Evolutionary conservation across 352 stramenopile species (phyloP).

Genomic region (Phytophthora ramorum): DNA sequence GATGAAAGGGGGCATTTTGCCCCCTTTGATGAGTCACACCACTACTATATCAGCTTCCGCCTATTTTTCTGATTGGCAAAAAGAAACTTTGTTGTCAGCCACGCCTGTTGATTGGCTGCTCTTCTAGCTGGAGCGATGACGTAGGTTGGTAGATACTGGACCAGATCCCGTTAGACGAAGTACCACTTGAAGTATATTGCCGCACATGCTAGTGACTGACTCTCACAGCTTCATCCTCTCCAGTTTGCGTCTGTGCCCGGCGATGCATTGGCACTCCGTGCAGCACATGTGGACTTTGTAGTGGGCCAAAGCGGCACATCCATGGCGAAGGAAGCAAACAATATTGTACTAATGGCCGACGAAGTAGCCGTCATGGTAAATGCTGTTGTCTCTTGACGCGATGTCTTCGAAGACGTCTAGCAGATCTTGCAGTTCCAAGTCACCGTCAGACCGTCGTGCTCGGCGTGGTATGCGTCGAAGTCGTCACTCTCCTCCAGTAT

Average conservation of each 20-base stretch:
- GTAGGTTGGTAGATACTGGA: no score
- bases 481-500: constrained; percentile 55
- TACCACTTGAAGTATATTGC: no score
- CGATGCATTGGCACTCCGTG: constrained; percentile 89
- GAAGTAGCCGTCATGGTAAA: constrained; percentile 95
- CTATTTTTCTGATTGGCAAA: no score
- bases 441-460: constrained; percentile 94
- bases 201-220: constrained; percentile 88
- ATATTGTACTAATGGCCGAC: constrained; percentile 96
- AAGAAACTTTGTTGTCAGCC: no score
- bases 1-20: no score
- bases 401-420: constrained; percentile 95
- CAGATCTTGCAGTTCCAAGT: constrained; percentile 98
- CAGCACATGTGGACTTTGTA: constrained; percentile 90
- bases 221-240: constrained; percentile 34
- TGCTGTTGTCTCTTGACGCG: constrained; percentile 94
- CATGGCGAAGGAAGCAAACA: constrained; percentile 94
- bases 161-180: no score
- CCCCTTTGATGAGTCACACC: no score
- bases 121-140: no score
- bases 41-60: no score
- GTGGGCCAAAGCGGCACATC: constrained; percentile 93
- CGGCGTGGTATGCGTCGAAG: constrained; percentile 87
- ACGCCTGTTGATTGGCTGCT: no score
- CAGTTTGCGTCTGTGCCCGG: constrained; percentile 92